Conservation (phyloP, 257 asterid genomes). For the Solanum lycopersicoides region DNA sequence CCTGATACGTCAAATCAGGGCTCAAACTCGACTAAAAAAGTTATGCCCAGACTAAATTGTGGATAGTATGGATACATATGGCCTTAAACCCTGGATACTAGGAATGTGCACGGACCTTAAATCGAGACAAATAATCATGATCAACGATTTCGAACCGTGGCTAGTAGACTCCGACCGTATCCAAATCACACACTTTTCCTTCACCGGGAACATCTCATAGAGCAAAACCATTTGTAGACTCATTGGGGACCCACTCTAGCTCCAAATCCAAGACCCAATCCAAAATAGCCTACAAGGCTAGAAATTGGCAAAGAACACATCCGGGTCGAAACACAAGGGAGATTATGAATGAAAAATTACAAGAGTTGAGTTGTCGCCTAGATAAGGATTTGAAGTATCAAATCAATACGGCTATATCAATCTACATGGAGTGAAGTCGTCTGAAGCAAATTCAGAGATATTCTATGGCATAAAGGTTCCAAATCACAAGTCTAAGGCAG, state of each 20-base stretch:
- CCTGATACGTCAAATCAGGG: no score
- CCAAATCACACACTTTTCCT: not conserved
- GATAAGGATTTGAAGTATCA: no score
- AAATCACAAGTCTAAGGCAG: not conserved
- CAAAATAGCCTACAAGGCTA: not conserved
- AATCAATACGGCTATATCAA: not conserved
- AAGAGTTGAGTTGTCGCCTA: not conserved
- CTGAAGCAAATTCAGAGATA: no score
- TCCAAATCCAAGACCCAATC: not conserved
- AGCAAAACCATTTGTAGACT: not conserved
- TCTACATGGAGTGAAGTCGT: rapidly evolving
- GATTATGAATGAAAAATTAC: not conserved
- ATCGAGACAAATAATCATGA: no score
- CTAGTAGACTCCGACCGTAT: not conserved
- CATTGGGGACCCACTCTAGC: not conserved
- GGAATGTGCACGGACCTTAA: not conserved
- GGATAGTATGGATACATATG: not conserved
- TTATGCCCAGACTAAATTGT: not conserved
- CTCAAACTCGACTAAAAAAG: not conserved
- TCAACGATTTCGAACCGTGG: not conserved
- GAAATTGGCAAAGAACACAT: not conserved
- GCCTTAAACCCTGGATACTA: not conserved
- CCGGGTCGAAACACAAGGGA: not conserved
- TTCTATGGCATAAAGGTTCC: no score
- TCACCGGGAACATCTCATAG: rapidly evolving